These are phyloP conservation scores for Cytospora chrysosperma DNA, from an alignment of 2,329 filamentous ascomycete genomes.

Conservation along the genomic window DNA sequence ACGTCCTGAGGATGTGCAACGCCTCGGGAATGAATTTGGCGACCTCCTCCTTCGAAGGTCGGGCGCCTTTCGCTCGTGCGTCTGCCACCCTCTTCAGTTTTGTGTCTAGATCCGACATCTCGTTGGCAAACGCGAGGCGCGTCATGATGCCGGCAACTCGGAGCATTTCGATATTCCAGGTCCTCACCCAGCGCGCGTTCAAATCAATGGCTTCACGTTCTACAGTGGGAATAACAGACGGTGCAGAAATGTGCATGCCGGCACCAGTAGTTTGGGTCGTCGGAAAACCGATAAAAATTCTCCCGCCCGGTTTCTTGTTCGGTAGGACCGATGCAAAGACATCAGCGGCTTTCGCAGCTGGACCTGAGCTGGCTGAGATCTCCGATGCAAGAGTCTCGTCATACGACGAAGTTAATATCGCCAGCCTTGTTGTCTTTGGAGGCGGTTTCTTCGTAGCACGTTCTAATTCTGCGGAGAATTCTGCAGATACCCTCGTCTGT, in stretches of 20 bases:
- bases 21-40: constrained; percentile 72
- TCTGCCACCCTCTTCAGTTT: constrained; percentile 49
- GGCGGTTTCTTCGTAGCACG: constrained; percentile 96
- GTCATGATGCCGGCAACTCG: constrained; percentile 87
- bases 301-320: constrained; percentile 75
- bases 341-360: constrained; percentile 62
- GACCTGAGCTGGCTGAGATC: constrained; percentile 45
- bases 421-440: constrained; percentile 80
- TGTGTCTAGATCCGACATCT: constrained; percentile 74
- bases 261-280: constrained; percentile 96
- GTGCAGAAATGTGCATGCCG: constrained; percentile 90
- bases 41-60: constrained; percentile 63
- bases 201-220: constrained; percentile 96
- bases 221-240: constrained; percentile 94
- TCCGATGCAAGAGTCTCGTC: constrained; percentile 72
- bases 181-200: constrained; percentile 90
- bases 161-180: constrained; percentile 94
- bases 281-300: constrained; percentile 96
- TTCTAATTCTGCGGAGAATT: constrained; percentile 82
- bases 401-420: constrained; percentile 88
- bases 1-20: constrained; percentile 81
- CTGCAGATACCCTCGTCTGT: constrained; percentile 68
- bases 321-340: constrained; percentile 90
- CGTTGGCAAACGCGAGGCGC: constrained; percentile 80
- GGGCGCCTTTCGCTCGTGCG: constrained; percentile 39